These are phyloP conservation scores for Dictyostelium brefeldianum DNA, from an alignment of 78 protist species.

Conservation along the genomic window DNA sequence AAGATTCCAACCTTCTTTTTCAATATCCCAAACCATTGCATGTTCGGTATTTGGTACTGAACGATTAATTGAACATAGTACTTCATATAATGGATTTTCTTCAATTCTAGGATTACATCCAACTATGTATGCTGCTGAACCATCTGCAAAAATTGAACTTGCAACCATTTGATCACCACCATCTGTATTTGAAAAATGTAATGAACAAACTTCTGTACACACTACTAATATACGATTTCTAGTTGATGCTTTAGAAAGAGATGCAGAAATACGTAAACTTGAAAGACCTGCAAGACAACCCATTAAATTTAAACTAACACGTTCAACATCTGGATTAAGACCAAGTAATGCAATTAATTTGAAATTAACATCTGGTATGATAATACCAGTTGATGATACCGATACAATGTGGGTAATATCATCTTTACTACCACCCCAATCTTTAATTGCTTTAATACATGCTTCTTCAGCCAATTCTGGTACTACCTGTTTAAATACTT, in stretches of 20 bases:
- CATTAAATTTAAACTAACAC: constrained; percentile 48
- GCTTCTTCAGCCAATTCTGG: constrained; percentile 20
- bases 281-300: constrained; percentile 77
- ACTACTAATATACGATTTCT: constrained; percentile 51
- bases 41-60: constrained; percentile 38
- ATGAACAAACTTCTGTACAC: constrained; percentile 70
- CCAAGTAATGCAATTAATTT: constrained; percentile 28
- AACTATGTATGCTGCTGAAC: constrained; percentile 63
- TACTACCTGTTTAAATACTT: not conserved
- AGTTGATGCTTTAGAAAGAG: constrained; percentile 9
- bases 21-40: constrained; percentile 49
- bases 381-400: constrained; percentile 46
- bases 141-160: constrained; percentile 55
- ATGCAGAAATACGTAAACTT: constrained; percentile 13
- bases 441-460: constrained; percentile 42
- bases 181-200: constrained; percentile 32
- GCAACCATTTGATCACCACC: constrained; percentile 63
- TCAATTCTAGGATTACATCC: constrained; percentile 40
- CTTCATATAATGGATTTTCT: constrained; percentile 62
- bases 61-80: constrained; percentile 11
- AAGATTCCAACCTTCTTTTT: constrained; percentile 42
- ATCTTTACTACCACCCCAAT: constrained; percentile 58
- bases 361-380: constrained; percentile 67
- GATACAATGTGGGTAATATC: constrained; percentile 63
- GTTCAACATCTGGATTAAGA: constrained; percentile 32